Evolutionary conservation across 805 yeast genomes (phyloP).

Genomic region (Debaryomyces castellii): DNA sequence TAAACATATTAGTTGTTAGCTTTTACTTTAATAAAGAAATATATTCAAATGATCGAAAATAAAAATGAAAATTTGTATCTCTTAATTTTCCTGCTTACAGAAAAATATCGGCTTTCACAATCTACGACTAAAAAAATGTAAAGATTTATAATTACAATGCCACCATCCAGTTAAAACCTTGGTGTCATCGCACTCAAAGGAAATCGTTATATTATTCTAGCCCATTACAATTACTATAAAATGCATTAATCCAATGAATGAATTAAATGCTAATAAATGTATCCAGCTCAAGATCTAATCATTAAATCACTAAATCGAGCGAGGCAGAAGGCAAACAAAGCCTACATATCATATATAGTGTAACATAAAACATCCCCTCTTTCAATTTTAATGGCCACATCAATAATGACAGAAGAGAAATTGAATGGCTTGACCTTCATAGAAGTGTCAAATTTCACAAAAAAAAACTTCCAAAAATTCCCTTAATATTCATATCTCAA

Average conservation of each 20-base stretch:
- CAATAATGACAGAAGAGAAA: slow-evolving; percentile 15
- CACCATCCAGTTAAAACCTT: slow-evolving; percentile 39
- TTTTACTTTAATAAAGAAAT: not conserved
- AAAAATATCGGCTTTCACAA: not conserved
- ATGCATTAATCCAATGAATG: not conserved
- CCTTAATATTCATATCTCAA: slow-evolving; percentile 55
- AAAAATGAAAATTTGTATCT: not conserved
- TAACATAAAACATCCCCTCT: slow-evolving; percentile 3
- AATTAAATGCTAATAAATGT: slow-evolving; percentile 7
- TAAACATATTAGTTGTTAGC: slow-evolving; percentile 39
- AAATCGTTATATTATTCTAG: slow-evolving; percentile 36
- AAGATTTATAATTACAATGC: slow-evolving; percentile 47
- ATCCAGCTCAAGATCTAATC: slow-evolving; percentile 49
- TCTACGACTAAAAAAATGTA: slow-evolving; percentile 18
- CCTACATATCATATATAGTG: not conserved
- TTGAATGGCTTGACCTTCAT: slow-evolving; percentile 24
- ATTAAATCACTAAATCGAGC: slow-evolving; percentile 37
- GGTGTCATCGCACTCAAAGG: slow-evolving; percentile 49
- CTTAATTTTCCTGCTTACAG: not conserved
- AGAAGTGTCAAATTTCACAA: slow-evolving; percentile 21
- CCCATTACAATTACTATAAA: slow-evolving; percentile 30
- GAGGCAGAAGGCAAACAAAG: slow-evolving; percentile 43
- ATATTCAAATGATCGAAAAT: not conserved
- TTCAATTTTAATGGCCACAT: slow-evolving; percentile 22
- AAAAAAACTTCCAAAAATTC: slow-evolving; percentile 67